Conservation (phyloP, 2,329 filamentous ascomycete genomes). For the Fusarium sp. region DNA sequence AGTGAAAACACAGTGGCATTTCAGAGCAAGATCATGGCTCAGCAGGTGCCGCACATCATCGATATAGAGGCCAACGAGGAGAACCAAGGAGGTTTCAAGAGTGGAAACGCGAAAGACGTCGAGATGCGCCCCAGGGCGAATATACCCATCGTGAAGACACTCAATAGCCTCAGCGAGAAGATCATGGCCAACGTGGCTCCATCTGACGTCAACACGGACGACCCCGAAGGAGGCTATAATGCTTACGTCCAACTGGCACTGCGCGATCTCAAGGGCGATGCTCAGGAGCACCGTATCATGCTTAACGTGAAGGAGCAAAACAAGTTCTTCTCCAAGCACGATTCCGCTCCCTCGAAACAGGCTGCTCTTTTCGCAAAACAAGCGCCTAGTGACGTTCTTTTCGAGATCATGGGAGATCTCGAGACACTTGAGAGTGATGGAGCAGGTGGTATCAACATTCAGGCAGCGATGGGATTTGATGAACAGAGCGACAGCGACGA, state of each 20-base stretch:
- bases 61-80: conserved; percentile 95
- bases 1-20: conserved; percentile 71
- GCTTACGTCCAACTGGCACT: conserved; percentile 81
- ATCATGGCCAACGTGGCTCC: conserved; percentile 90
- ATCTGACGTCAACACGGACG: conserved; percentile 75
- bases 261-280: conserved; percentile 81
- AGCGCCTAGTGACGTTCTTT: conserved; percentile 75
- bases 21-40: conserved; percentile 66
- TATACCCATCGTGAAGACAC: conserved; percentile 86
- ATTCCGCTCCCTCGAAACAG: conserved; percentile 61
- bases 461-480: conserved; percentile 73
- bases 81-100: conserved; percentile 84
- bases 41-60: conserved; percentile 87
- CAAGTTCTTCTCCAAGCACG: conserved; percentile 78
- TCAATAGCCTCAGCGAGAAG: conserved; percentile 93
- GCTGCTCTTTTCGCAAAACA: conserved; percentile 73
- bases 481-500: conserved; percentile 78
- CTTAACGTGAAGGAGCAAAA: conserved; percentile 91
- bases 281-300: conserved; percentile 80
- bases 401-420: conserved; percentile 73
- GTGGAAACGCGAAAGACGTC: conserved; percentile 87
- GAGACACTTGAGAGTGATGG: conserved; percentile 62
- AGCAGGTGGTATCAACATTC: conserved; percentile 69
- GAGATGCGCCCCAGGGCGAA: conserved; percentile 89
- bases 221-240: conserved; percentile 72